phyloP scores from a whole-genome alignment of 2,329 filamentous ascomycete genomes.

The Sclerotinia spermophila region DNA sequence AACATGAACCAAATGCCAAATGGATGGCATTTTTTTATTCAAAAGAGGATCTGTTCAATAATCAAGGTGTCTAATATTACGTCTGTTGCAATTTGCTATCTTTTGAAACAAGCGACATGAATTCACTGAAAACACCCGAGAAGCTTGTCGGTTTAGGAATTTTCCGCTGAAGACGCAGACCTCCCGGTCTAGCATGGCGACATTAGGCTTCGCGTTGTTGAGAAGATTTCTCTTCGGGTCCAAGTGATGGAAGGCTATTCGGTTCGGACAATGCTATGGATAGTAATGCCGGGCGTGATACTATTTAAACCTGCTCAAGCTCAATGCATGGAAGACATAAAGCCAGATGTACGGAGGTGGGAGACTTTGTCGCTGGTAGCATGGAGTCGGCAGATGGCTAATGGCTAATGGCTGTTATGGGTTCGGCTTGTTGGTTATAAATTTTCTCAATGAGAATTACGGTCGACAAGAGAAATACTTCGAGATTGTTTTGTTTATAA shows the following conservation, averaged over 20 bases:
- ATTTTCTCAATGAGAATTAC: not conserved
- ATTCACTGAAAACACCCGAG: not conserved
- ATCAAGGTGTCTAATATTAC: not conserved
- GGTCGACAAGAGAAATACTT: not conserved
- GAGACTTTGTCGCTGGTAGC: not conserved
- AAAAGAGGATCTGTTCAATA: too few species aligned
- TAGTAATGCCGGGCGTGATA: not conserved
- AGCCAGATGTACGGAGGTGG: not conserved
- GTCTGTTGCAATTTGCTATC: not conserved
- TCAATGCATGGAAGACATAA: not conserved
- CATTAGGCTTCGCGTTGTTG: not conserved
- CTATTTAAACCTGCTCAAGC: not conserved
- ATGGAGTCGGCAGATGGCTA: not conserved
- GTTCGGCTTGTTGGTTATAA: not conserved
- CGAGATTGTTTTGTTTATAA: not conserved
- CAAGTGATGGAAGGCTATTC: not conserved
- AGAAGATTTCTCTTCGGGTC: not conserved
- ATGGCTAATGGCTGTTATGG: too few species aligned
- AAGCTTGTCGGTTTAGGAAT: not conserved
- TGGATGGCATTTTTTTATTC: not conserved
- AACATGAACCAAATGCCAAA: not conserved
- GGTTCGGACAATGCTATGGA: not conserved
- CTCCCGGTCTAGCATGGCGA: not conserved
- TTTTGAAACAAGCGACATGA: not conserved
- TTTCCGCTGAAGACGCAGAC: not conserved